phyloP scores from a whole-genome alignment of 805 yeast genomes.

The Candida sithepensis region DNA sequence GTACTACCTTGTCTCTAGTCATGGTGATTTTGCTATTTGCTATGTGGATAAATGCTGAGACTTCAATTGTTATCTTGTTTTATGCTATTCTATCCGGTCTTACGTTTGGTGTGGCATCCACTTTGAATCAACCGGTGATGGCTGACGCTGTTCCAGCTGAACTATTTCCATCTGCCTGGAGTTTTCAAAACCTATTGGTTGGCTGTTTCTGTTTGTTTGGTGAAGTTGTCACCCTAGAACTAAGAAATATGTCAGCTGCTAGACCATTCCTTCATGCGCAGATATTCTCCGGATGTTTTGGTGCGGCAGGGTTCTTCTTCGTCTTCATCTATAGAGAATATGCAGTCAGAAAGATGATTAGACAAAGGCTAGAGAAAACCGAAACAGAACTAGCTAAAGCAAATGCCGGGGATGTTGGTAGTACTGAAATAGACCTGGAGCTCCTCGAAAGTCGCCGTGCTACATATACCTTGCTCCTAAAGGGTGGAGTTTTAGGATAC shows the following conservation, averaged over 20 bases:
- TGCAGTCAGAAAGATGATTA: slow-evolving; percentile 39
- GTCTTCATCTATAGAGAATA: slow-evolving; percentile 46
- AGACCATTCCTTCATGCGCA: slow-evolving; percentile 57
- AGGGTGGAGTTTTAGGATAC: slow-evolving; percentile 16
- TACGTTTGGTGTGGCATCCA: slow-evolving; percentile 41
- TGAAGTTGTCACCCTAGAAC: slow-evolving; percentile 29
- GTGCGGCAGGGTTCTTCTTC: slow-evolving; percentile 40
- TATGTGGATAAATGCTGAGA: slow-evolving; percentile 39
- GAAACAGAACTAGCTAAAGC: slow-evolving; percentile 7
- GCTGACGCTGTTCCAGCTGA: slow-evolving; percentile 28
- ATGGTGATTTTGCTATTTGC: slow-evolving; percentile 38
- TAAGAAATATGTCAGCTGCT: slow-evolving; percentile 15
- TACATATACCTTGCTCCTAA: slow-evolving; percentile 16
- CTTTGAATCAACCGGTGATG: slow-evolving; percentile 27
- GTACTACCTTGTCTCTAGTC: slow-evolving; percentile 33
- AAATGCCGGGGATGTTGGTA: slow-evolving; percentile 1
- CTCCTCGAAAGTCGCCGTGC: slow-evolving; percentile 9
- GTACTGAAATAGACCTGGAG: slow-evolving; percentile 3
- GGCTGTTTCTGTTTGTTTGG: slow-evolving; percentile 28
- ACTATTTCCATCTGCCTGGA: slow-evolving; percentile 31
- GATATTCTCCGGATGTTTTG: slow-evolving; percentile 54
- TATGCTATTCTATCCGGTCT: slow-evolving; percentile 43
- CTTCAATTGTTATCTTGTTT: slow-evolving; percentile 30
- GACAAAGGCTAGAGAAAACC: slow-evolving; percentile 12
- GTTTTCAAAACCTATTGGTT: slow-evolving; percentile 24